Conservation (phyloP, 805 yeast genomes). For the Monosporozyma unispora region DNA sequence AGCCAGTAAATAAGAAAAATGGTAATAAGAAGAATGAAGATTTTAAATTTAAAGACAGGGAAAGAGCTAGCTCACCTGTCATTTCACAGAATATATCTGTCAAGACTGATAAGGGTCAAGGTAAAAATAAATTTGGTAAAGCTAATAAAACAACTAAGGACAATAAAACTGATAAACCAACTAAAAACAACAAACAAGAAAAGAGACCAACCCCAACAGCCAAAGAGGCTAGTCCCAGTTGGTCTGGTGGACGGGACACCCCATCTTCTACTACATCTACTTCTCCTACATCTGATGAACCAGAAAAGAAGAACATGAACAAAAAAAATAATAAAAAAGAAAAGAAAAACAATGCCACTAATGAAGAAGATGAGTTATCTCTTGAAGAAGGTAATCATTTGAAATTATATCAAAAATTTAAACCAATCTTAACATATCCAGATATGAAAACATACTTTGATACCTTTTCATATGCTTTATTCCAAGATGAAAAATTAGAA, state of each 20-base stretch:
- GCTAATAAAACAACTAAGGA: background rate
- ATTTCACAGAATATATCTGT: background rate
- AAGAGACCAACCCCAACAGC: background rate
- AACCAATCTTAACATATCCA: constrained; percentile 40
- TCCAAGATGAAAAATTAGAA: constrained; percentile 50
- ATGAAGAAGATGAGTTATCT: constrained; percentile 2
- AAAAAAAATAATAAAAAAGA: background rate
- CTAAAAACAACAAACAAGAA: background rate
- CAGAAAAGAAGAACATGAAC: background rate
- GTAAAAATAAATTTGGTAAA: background rate
- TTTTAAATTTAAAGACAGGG: no score
- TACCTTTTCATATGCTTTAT: constrained; percentile 53
- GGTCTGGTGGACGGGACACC: background rate
- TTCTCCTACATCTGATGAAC: background rate
- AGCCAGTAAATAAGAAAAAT: no score
- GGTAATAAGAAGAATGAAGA: no score
- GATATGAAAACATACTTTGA: constrained; percentile 44
- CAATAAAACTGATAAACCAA: background rate
- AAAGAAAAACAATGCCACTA: constrained; percentile 2
- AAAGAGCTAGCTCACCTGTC: no score
- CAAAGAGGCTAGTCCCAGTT: background rate
- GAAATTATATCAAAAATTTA: constrained; percentile 29
- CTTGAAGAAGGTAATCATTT: constrained; percentile 29
- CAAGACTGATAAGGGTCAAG: background rate
- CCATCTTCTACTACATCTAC: background rate